Base-by-base conservation (phyloP, 768 basidiomycete species). In the Pholiota molesta region DNA sequence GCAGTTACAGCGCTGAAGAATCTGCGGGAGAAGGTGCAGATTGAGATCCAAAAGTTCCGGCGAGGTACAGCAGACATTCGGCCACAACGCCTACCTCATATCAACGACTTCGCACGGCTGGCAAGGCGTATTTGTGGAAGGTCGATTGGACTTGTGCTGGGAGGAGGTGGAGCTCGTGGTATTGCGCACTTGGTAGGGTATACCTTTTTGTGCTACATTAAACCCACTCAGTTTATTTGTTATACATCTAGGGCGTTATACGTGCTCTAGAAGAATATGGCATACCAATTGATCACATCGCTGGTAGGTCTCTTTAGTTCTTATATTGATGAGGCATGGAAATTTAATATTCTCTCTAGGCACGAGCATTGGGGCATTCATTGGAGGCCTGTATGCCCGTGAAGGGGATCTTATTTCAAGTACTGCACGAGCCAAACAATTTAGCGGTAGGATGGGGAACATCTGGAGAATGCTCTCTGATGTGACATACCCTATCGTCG, bases 91-190 rank as follows among this genome's bases (percentile, higher is more conserved):
- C 85, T 87, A n/a, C 85, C 91, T 5, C 89, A 95, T 71, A 86
- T 85, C 64, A 95, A 90, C 66, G 97, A 99, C 72, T 99, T 99
- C 72, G 89, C 95, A 9, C 83, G 97, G 21, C 77, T 99, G 40
- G 97, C 97, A 1, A 80, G 97, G 59, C 78, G 95, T 54, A 85
- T 99, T 39, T 97, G 95, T 70, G 97, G 96, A 14, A 92, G 89
- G 68, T 94, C 92, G 8, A 91, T 99, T 61, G 97, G 96, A 1
- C 78, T 99, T 47, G 95, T 99, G 7, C 83, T 99, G 1, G 97
- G 97, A 19, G 97, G 97, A 6, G 97, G 97, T n/a, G 97, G 97
- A 17, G 97, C 96, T 16, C 84, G 97, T 44, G 97, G 82, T 53
- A 78, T 82, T 57, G 75, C 78, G 17, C 78, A 80, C 74, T 68